Evolutionary conservation across 1,139 yeast genomes (phyloP).

Genomic region (Zygosaccharomyces sapae): DNA sequence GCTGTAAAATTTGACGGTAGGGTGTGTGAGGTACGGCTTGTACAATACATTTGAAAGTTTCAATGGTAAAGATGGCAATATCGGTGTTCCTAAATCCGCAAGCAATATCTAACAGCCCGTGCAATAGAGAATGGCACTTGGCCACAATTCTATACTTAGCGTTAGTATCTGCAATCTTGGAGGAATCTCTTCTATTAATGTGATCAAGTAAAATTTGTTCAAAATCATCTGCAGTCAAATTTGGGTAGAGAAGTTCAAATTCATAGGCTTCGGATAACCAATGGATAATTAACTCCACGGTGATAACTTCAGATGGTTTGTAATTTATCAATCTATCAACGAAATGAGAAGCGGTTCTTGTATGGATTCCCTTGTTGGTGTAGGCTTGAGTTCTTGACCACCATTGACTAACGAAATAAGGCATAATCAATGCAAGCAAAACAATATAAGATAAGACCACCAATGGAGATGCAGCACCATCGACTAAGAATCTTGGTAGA

Average conservation of each 20-base stretch:
- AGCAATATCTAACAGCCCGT: conserved; percentile 77
- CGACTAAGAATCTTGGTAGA: conserved; percentile 84
- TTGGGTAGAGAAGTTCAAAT: conserved; percentile 45
- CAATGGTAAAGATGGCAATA: conserved; percentile 56
- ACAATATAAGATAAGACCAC: conserved; percentile 60
- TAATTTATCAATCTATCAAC: conserved; percentile 62
- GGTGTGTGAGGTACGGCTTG: conserved; percentile 70
- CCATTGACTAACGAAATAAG: conserved; percentile 78
- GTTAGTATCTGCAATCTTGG: conserved; percentile 39
- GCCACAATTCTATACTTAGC: conserved; percentile 54
- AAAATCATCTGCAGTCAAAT: conserved; percentile 46
- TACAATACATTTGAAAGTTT: conserved; percentile 64
- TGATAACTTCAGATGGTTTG: conserved; percentile 70
- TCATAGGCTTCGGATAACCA: conserved; percentile 66
- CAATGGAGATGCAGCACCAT: conserved; percentile 69
- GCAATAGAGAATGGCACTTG: conserved; percentile 59
- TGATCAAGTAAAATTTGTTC: conserved; percentile 52
- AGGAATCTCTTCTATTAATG: conserved; percentile 47
- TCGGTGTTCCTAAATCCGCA: conserved; percentile 72
- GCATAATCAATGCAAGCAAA: conserved; percentile 75
- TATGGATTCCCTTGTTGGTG: conserved; percentile 80
- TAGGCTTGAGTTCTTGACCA: conserved; percentile 80
- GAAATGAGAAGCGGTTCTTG: conserved; percentile 73
- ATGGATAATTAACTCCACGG: conserved; percentile 53
- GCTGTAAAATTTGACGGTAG: conserved; percentile 67